Base-by-base conservation (phyloP, 2,329 filamentous ascomycete genomes). In the Xylariaceae sp. region DNA sequence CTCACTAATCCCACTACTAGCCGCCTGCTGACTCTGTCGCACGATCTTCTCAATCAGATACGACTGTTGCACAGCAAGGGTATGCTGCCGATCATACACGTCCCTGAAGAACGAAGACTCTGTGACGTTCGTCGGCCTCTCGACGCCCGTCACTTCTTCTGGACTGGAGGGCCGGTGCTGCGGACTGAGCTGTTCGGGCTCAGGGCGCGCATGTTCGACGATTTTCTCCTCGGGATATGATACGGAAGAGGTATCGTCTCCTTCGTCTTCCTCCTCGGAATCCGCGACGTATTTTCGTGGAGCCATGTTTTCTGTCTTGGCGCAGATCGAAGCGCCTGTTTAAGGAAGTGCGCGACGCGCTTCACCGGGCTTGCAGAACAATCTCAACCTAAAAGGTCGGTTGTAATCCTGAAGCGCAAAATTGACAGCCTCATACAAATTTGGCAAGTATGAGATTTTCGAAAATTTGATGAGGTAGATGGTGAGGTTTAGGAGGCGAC, bases 241-340 rank as follows among this genome's bases (percentile, higher is more conserved):
- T 53, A 63, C 52, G 17, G 55, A 50, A 34, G 23, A 30, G 23
- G 49, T 47, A 37, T 65, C 63, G 1, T 65, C 70, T 7, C 35
- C 56, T 6, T 64, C 67, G 42, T 71, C 69, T 51, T 72, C 70
- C 54, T 73, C 72, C 53, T 74, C 72, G 6, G 72, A 74, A 60
- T 74, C 72, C 18, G 70, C 72, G 55, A 74, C 68, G 39, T 73
- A 67, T 39, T 62, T 68, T 18, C 65, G 68, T 42, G 56, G 61
- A 52, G 64, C 64, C 72, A 73, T 73, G 53, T 30, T 63, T 34
- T 44, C 15, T 8, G 39, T 23, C 37, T 15, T 10, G 45, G 49
- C 15, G 51, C 44, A 55, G 51, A 23, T 48, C 37, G 9, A 59
- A 34, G 37, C 9, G 48, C 42, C 23, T 34, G 30, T n/a, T 53